Conservation (phyloP, 768 basidiomycete species). For the Tylopilus felleus region DNA sequence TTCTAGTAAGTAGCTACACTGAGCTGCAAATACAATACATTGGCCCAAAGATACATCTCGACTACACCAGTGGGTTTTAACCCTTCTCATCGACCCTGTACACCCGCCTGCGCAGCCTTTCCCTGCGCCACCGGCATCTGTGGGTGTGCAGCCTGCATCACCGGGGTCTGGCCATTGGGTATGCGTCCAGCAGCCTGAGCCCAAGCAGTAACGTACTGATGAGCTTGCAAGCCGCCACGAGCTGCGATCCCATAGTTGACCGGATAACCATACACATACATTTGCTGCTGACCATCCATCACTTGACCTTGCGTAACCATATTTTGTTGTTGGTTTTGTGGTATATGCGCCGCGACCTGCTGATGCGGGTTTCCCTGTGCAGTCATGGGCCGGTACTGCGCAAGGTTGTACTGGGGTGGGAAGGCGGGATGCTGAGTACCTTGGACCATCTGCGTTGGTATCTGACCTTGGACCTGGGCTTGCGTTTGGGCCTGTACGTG, state of each 20-base stretch:
- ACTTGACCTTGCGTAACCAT: slow-evolving; percentile 22
- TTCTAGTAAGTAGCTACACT: slow-evolving; percentile 5
- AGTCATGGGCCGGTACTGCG: slow-evolving; percentile 34
- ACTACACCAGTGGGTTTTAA: not conserved
- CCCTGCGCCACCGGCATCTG: slow-evolving; percentile 32
- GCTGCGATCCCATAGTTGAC: slow-evolving; percentile 20
- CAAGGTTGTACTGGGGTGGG: slow-evolving; percentile 32
- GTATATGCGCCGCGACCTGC: slow-evolving; percentile 22
- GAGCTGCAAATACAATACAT: slow-evolving; percentile 11
- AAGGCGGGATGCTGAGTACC: slow-evolving; percentile 25
- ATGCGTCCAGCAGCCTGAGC: slow-evolving; percentile 26
- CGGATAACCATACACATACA: slow-evolving; percentile 30
- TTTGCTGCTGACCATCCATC: slow-evolving; percentile 28
- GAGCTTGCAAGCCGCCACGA: slow-evolving; percentile 13
- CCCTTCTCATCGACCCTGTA: slow-evolving; percentile 32
- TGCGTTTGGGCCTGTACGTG: slow-evolving; percentile 22
- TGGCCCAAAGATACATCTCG: slow-evolving; percentile 6
- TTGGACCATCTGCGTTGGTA: slow-evolving; percentile 26
- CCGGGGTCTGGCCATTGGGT: slow-evolving; percentile 26
- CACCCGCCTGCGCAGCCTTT: slow-evolving; percentile 32
- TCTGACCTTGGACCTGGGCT: slow-evolving; percentile 22
- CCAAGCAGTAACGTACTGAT: slow-evolving; percentile 15
- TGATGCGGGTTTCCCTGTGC: slow-evolving; percentile 26
- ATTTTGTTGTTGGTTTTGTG: slow-evolving; percentile 30
- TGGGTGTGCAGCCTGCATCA: slow-evolving; percentile 28